These are phyloP conservation scores for Colletotrichum lindemuthianum DNA, from an alignment of 2,329 filamentous ascomycete species.

Conservation along the genomic window DNA sequence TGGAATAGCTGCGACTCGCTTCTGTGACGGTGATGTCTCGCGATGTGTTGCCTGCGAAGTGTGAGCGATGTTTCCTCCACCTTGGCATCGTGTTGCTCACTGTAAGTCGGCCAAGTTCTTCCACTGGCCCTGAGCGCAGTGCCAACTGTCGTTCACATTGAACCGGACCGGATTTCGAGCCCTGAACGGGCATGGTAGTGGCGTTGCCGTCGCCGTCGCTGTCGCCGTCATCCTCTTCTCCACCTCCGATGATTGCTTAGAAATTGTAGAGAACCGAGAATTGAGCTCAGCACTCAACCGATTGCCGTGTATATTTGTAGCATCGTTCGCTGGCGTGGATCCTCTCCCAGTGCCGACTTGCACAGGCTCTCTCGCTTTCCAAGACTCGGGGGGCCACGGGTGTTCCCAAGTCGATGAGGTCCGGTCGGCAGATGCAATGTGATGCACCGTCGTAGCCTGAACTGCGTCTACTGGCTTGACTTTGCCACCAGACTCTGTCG, in stretches of 20 bases:
- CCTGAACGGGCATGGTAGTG: slow-evolving; percentile 50
- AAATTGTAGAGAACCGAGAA: too few relatives aligned
- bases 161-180: slow-evolving; percentile 56
- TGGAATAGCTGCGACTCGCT: slow-evolving; percentile 48
- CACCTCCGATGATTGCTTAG: neutral
- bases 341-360: neutral
- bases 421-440: neutral
- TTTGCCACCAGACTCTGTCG: neutral
- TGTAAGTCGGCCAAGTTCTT: slow-evolving; percentile 50
- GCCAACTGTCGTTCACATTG: slow-evolving; percentile 56
- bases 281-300: too few relatives aligned
- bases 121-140: slow-evolving; percentile 55
- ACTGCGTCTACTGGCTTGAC: neutral
- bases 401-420: neutral
- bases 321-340: neutral
- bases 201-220: too few relatives aligned
- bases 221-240: neutral
- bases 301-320: too few relatives aligned
- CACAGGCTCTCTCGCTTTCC: neutral
- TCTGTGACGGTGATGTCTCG: slow-evolving; percentile 53
- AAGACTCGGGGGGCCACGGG: slow-evolving; percentile 11
- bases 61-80: neutral
- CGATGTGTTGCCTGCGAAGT: slow-evolving; percentile 49
- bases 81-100: neutral
- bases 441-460: neutral